A percentile compares a stretch with the other conserved stretches of the same genome.
Conservation (phyloP, 108 stramenopile species). For the Pseudonitzschia multistriata region DNA sequence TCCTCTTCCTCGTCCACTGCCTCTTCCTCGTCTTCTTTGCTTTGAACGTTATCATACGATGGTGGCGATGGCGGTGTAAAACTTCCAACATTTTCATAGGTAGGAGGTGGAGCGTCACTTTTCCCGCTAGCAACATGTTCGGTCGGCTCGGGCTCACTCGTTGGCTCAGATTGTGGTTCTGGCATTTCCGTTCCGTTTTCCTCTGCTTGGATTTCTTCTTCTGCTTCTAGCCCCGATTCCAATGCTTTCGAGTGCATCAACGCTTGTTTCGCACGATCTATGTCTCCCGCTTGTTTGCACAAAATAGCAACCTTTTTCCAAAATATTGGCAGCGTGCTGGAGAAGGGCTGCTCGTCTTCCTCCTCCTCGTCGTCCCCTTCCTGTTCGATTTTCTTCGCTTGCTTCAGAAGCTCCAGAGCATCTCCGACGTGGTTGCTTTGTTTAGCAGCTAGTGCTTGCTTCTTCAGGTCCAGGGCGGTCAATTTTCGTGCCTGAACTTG, state of each 20-base stretch:
- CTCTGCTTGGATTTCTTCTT: slow-evolving; percentile 13
- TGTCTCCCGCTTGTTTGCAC: slow-evolving; percentile 26
- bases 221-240: slow-evolving; percentile 13
- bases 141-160: background rate
- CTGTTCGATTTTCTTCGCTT: slow-evolving; percentile 13
- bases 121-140: background rate
- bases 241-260: slow-evolving; percentile 35
- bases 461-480: slow-evolving; percentile 8
- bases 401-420: background rate
- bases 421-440: background rate
- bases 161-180: no score
- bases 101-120: background rate
- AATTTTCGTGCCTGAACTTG: background rate
- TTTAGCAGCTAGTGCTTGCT: background rate
- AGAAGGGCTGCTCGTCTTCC: background rate
- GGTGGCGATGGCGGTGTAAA: background rate
- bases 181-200: background rate
- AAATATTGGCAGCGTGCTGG: slow-evolving; percentile 5
- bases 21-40: background rate
- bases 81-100: background rate
- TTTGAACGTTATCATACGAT: background rate
- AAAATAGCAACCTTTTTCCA: slow-evolving; percentile 29
- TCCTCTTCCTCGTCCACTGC: slow-evolving; percentile 5
- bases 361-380: background rate
- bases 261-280: slow-evolving; percentile 32